Percentiles rank a stretch among this genome's conserved stretches.
Conservation (phyloP, 2,329 filamentous ascomycete genomes). For the Delphinella strobiligena region DNA sequence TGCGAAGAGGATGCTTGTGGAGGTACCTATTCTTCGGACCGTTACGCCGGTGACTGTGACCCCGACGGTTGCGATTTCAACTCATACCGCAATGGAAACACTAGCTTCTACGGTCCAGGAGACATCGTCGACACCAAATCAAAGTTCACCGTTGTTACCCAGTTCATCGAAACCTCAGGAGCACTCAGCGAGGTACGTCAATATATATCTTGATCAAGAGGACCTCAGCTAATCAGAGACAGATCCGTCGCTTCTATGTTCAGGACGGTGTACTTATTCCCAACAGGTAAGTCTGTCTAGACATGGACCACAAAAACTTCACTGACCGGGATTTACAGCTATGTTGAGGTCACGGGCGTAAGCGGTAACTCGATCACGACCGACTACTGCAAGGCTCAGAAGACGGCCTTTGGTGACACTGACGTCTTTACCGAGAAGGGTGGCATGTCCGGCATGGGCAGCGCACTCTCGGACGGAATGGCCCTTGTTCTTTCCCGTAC, state of each 20-base stretch:
- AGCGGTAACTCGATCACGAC: conserved; percentile 42
- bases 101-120: conserved; percentile 46
- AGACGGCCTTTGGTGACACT: conserved; percentile 19
- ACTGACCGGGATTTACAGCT: not conserved
- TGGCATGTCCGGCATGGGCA: conserved; percentile 43
- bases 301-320: not conserved
- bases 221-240: conserved; percentile 11
- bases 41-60: conserved; percentile 51
- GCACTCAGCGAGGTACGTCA: conserved; percentile 28
- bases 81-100: conserved; percentile 53
- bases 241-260: conserved; percentile 55
- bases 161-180: conserved; percentile 45
- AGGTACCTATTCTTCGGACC: conserved; percentile 20
- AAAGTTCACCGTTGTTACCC: conserved; percentile 54
- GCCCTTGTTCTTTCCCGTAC: conserved; percentile 51
- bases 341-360: not conserved
- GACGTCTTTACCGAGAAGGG: conserved; percentile 43
- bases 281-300: conserved; percentile 25
- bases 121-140: conserved; percentile 47
- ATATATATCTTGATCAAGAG: not conserved
- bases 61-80: conserved; percentile 55
- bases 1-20: not conserved
- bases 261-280: conserved; percentile 49
- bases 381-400: conserved; percentile 39
- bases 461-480: conserved; percentile 46